A percentile compares a stretch with the other conserved stretches of the same genome.
Evolutionary conservation across 1,284 basidiomycete genomes (phyloP).

Genomic region (Leccinum ambiguum): DNA sequence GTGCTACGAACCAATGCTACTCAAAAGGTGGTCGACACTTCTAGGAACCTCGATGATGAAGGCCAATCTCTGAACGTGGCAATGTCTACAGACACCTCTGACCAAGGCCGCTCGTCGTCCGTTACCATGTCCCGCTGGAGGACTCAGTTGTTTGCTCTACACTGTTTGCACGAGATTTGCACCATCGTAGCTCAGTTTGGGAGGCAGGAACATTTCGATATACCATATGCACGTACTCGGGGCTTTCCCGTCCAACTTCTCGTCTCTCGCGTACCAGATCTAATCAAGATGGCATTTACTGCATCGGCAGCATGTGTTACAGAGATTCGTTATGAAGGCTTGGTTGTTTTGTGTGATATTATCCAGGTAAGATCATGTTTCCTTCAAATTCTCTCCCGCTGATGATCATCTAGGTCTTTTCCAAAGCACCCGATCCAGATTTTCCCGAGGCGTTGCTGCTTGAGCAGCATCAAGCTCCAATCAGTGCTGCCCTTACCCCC

Average conservation of each 20-base stretch:
- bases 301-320: constrained; percentile 95
- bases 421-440: constrained; percentile 86
- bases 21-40: constrained; percentile 68
- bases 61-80: constrained; percentile 82
- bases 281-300: constrained; percentile 98
- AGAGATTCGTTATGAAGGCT: constrained; percentile 92
- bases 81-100: constrained; percentile 30
- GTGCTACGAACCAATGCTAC: constrained; percentile 87
- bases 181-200: constrained; percentile 72
- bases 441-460: constrained; percentile 89
- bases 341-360: constrained; percentile 89
- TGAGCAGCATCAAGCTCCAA: constrained; percentile 99
- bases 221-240: constrained; percentile 56
- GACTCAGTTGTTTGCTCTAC: constrained; percentile 93
- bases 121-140: constrained; percentile 83
- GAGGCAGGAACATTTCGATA: constrained; percentile 80
- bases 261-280: constrained; percentile 82
- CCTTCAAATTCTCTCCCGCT: constrained; percentile 4
- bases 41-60: constrained; percentile 85
- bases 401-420: constrained; percentile 66
- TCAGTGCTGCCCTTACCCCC: constrained; percentile 96
- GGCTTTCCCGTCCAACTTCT: constrained; percentile 56
- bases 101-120: constrained; percentile 37
- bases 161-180: constrained; percentile 92
- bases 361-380: constrained; percentile 66